Conservation (phyloP, 139 green algal species). For the Edaphochlamys debaryana region DNA sequence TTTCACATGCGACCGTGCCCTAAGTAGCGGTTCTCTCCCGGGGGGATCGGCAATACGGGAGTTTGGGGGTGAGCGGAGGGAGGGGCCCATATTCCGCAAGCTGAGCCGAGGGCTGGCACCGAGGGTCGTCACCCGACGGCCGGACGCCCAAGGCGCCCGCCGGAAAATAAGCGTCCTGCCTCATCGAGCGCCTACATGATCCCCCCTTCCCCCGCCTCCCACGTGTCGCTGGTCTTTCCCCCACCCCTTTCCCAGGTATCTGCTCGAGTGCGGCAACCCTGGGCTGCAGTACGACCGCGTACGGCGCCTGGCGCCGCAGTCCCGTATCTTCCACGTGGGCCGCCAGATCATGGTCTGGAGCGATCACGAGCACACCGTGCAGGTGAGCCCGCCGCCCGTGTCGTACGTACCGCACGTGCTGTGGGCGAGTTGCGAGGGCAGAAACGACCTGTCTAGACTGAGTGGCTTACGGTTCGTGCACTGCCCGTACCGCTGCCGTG, state of each 20-base stretch:
- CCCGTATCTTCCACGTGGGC: constrained; percentile 11
- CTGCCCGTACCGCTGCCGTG: no score
- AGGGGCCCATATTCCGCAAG: no score
- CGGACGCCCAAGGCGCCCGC: no score
- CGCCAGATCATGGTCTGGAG: constrained; percentile 22
- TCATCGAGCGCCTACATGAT: no score
- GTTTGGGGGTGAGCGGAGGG: neutral
- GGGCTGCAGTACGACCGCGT: constrained; percentile 23
- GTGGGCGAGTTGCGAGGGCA: no score
- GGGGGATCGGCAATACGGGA: no score
- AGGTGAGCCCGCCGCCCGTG: constrained; percentile 24
- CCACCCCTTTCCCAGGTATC: constrained; percentile 8
- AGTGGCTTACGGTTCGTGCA: no score
- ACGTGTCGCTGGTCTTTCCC: neutral
- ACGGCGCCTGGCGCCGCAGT: constrained; percentile 10
- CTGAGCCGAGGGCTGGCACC: no score
- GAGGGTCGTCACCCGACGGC: no score
- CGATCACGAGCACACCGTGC: constrained; percentile 15
- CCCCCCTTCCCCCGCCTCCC: no score
- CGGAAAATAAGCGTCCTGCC: no score
- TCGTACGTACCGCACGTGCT: constrained; percentile 51
- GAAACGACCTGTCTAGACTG: no score
- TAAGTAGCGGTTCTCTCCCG: neutral
- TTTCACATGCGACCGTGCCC: neutral
- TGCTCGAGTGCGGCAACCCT: neutral